Evolutionary conservation across 208 protist species (phyloP), one percentile per base, ranked within the genome.

Genomic region (Trypanosomatidae sp.): DNA sequence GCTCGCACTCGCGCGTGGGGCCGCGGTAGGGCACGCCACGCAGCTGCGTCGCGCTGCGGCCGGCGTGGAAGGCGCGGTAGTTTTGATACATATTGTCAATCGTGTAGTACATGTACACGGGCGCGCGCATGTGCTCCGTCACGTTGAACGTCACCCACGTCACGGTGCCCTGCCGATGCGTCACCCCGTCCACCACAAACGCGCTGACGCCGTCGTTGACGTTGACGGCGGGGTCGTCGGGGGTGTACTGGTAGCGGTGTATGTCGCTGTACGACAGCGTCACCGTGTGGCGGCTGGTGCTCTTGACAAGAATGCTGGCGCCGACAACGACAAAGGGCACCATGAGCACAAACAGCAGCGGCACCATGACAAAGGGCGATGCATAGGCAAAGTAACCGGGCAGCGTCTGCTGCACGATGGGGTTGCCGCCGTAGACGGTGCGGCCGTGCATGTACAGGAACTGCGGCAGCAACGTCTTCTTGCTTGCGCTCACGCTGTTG

Each of bases 71-170:
- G 35, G 77, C 61, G 26, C 96, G 66, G 62, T 97, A 84, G 61
- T 99, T 99, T 57, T 99, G 97, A 66, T 96, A 98, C 51, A 96
- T 98, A 52, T 98, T 95, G 15, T 69, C 62, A 0, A 99, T 55
- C 60, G 82, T 80, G 65, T 99, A 99, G 60, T 98, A 98, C 49
- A 98, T 58, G 62, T 96, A 98, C 24, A 98, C 80, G 10, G 96
- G 95, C 15, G 71, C 54, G 32, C 84, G 49, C 48, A 98, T 80
- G 35, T 46, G 57, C 19, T 76, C 27, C 10, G 26, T 48, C 4
- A 90, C 20, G 26, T 76, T 56, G 18, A 93, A 61, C 20, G 32
- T 10, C 4, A 89, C 51, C 48, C 71, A 65, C 59, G 82, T 87
- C 23, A 53, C 41, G n/a, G 74, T 81, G 40, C 82, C 82, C 39